Evolutionary conservation across 2,329 filamentous ascomycete genomes (phyloP), one percentile per base, ranked within the genome.

Genomic region (Emmonsiellopsis sp.): DNA sequence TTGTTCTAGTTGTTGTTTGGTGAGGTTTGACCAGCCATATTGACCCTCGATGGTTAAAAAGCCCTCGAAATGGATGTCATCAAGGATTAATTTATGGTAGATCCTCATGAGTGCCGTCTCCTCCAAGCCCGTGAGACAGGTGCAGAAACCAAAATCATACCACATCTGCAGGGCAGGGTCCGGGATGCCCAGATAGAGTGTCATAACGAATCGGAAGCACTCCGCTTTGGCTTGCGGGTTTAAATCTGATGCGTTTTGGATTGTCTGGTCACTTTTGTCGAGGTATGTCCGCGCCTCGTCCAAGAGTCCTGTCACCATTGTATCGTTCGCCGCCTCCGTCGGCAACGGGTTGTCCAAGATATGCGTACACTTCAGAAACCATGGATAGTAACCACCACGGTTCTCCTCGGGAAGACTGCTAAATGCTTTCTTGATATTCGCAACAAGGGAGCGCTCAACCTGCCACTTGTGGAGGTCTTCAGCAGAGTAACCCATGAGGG

Each of bases 361-460:
- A 52, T 61, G 41, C 4, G 52, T 56, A 54, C 63, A 55, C n/a
- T 62, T 57, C 13, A 63, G 47, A 40, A 59, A 61, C 62, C 61
- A 65, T 31, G 62, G 62, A 42, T 65, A 65, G 40, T 65, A 66
- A 31, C 44, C 44, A 16, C 63, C 62, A 20, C 62, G 59, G 11
- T 1, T 30, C 8, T 31, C 9, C 53, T 62, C 58, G 6, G 62
- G 59, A 10, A 62, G 58, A 1, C 26, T 41, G 40, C 57, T 59
- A 49, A 58, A 62, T 34, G 55, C 54, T 30, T 61, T 57, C 41
- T 63, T 63, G 55, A 62, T 59, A 38, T 63, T 64, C 2, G 55
- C 55, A n/a, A 57, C 55, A 35, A 38, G 35, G 35, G 35, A 38
- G 62, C 61, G 61, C 26, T 40, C 45, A 43, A 60, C 45, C 15